Conservation (phyloP, 192 early-diverging fungal genomes). For the Spinellus fusiger region DNA sequence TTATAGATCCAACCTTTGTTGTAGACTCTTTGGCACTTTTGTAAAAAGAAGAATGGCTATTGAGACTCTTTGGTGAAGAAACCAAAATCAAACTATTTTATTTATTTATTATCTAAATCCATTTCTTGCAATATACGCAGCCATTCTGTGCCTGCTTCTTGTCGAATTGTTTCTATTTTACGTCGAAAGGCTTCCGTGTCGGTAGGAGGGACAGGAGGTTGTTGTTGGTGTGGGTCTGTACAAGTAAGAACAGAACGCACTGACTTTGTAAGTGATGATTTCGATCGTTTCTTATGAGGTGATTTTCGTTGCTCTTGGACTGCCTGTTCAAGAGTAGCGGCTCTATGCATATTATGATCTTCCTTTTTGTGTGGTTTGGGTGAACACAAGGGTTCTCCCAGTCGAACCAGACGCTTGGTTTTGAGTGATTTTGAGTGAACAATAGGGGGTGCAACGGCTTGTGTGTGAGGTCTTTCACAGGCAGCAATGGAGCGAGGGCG, state of each 20-base stretch:
- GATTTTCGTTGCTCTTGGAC: slow-evolving; percentile 13
- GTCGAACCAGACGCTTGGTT: slow-evolving; percentile 23
- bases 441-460: not conserved
- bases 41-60: not conserved
- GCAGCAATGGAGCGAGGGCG: not conserved
- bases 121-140: slow-evolving; percentile 50
- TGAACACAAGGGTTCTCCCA: slow-evolving; percentile 11
- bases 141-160: slow-evolving; percentile 48
- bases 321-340: not conserved
- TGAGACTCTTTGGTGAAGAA: too few species aligned
- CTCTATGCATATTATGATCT: slow-evolving; percentile 13
- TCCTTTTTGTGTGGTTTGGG: not conserved
- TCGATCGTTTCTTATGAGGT: slow-evolving; percentile 6
- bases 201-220: not conserved
- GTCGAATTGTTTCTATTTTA: slow-evolving; percentile 45
- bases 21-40: not conserved
- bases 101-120: slow-evolving; percentile 20
- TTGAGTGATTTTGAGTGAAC: slow-evolving; percentile 9
- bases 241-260: not conserved
- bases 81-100: not conserved
- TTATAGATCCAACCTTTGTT: not conserved
- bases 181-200: slow-evolving; percentile 35
- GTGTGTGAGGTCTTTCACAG: not conserved
- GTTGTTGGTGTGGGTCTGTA: not conserved
- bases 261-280: not conserved